Evolutionary conservation across 225 moss, liverwort and hornwort genomes (phyloP), one percentile per base, ranked within the genome.

Genomic region (Ulota crispa): DNA sequence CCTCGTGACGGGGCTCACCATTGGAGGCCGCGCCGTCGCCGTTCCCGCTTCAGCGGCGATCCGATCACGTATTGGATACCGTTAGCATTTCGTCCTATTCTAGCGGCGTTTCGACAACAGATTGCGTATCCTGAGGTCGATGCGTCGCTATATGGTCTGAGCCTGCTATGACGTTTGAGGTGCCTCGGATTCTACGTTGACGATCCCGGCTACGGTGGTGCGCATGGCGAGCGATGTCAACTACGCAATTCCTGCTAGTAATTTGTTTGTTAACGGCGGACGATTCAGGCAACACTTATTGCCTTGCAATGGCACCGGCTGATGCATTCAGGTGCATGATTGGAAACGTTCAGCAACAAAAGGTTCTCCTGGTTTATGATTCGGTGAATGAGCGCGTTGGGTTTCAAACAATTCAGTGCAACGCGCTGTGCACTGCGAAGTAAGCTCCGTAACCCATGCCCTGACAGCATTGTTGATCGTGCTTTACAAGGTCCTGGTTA

Each of bases 301-400:
- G 86, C 28, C 62, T 82, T 21, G 70, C 57, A 1, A 75, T 79
- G 75, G 14, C 0, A 14, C 0, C 2, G 6, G 1, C 12, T 34
- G 8, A 27, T 7, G 9, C 26, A 1, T 13, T 82, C 0, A 2
- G n/a, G n/a, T n/a, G 37, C 6, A 83, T 86, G 45, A 70, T 86
- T 14, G 82, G 82, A 9, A 79, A 75, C 26, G 57, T 57, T n/a
- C 86, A 79, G 63, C 82, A 86, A 39, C 45, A 70, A 24, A 73
- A 79, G 56, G n/a, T 37, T 12, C 86, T 83, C 57, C 14, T 79
- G 19, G 86, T 86, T 64, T 43, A 79, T 20, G 86, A 86, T 26
- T 70, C 27, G 1, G 70, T 56, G 43, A 57, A 83, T 31, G 32
- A 36, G 43, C 75, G 7, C 13, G 69, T 86, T 53, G 82, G 86